A percentile compares a stretch with the other conserved stretches of the same genome.
These are phyloP conservation scores for Acrodontium crateriforme DNA, from an alignment of 2,329 filamentous ascomycete species.

Conservation along the genomic window DNA sequence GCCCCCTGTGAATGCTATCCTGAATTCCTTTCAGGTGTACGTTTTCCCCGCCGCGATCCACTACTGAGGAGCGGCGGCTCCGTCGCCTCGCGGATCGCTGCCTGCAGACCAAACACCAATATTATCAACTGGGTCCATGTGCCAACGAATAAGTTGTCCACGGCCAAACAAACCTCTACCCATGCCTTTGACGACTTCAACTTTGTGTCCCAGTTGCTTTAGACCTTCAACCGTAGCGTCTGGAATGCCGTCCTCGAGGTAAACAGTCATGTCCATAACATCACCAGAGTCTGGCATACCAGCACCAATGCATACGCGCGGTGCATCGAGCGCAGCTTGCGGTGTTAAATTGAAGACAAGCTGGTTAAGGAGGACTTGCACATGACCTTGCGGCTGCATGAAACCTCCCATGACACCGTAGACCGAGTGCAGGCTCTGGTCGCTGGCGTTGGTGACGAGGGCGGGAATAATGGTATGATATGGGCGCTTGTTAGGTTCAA, in stretches of 20 bases:
- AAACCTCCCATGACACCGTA: slow-evolving; percentile 98
- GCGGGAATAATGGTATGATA: slow-evolving; percentile 98
- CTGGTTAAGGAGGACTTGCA: slow-evolving; percentile 86
- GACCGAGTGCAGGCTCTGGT: slow-evolving; percentile 64
- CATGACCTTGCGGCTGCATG: slow-evolving; percentile 95
- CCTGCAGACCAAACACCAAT: slow-evolving; percentile 70
- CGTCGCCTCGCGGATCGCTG: slow-evolving; percentile 79
- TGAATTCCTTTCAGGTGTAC: too few relatives aligned
- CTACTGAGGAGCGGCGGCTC: slow-evolving; percentile 43
- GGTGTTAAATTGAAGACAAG: slow-evolving; percentile 67
- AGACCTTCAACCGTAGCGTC: slow-evolving; percentile 54
- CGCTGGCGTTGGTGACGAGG: slow-evolving; percentile 63
- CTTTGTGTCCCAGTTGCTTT: slow-evolving; percentile 55
- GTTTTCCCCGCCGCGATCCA: too few relatives aligned
- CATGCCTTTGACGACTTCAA: slow-evolving; percentile 53
- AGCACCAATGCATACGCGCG: slow-evolving; percentile 74
- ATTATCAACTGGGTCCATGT: slow-evolving; percentile 52
- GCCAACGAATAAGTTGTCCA: slow-evolving; percentile 72
- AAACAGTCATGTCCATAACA: slow-evolving; percentile 51
- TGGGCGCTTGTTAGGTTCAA: slow-evolving; percentile 71
- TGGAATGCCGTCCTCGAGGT: slow-evolving; percentile 69
- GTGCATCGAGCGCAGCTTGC: slow-evolving; percentile 80
- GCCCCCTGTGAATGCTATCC: too few relatives aligned
- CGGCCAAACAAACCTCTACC: slow-evolving; percentile 62
- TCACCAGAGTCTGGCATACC: slow-evolving; percentile 50